These are phyloP conservation scores for Aspergillus avenaceus DNA, from an alignment of 495 filamentous ascomycete species.

Conservation along the genomic window DNA sequence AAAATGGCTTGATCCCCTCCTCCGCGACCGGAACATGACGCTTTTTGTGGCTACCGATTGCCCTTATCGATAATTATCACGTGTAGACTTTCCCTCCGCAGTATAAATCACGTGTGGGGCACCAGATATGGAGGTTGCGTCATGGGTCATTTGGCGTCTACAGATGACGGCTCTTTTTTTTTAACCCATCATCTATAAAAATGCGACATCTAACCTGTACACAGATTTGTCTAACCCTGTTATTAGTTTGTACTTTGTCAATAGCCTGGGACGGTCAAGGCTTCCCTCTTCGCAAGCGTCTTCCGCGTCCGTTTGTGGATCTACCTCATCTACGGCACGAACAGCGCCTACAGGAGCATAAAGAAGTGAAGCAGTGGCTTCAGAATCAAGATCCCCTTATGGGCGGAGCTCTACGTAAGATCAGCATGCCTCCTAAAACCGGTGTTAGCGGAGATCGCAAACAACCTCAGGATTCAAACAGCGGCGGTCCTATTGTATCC, in stretches of 20 bases:
- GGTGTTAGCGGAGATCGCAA: slow-evolving; percentile 19
- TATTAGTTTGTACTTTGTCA: slow-evolving; percentile 11
- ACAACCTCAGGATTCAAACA: slow-evolving; percentile 9
- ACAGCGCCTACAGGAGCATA: slow-evolving; percentile 5
- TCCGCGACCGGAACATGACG: slow-evolving; percentile 20
- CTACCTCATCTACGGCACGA: slow-evolving; percentile 11
- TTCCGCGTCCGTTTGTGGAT: slow-evolving; percentile 10
- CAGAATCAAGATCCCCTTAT: slow-evolving; percentile 30
- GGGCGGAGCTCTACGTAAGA: slow-evolving; percentile 24
- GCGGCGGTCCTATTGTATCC: slow-evolving; percentile 56
- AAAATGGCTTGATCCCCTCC: slow-evolving; percentile 10
- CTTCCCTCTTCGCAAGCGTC: slow-evolving; percentile 16
- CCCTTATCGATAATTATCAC: slow-evolving; percentile 30
- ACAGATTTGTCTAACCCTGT: slow-evolving; percentile 1
- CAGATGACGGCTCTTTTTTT: background rate
- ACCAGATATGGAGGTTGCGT: slow-evolving; percentile 4
- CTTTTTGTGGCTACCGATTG: slow-evolving; percentile 20
- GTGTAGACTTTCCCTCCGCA: slow-evolving; percentile 10
- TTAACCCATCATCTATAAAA: background rate
- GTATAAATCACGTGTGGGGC: slow-evolving; percentile 12
- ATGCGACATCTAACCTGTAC: background rate
- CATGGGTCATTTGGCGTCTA: slow-evolving; percentile 4
- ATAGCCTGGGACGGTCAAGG: slow-evolving; percentile 7
- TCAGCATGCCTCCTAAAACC: slow-evolving; percentile 35
- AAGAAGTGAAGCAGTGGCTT: slow-evolving; percentile 17